Percentiles rank a stretch among this genome's conserved stretches.
Conservation (phyloP, 805 yeast species). For the Starmerella tilneyi region DNA sequence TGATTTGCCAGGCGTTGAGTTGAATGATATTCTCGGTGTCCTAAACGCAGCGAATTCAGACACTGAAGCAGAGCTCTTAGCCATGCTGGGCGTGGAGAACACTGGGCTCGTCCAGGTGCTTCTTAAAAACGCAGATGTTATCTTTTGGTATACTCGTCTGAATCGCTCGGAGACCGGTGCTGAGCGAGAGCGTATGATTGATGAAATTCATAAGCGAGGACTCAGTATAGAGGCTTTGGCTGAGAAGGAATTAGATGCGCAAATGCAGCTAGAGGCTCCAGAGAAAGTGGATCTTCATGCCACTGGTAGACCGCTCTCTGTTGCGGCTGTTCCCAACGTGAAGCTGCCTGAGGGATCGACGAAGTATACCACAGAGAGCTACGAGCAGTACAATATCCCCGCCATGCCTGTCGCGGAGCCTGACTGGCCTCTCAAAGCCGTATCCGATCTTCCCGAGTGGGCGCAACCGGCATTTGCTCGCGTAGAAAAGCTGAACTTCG, state of each 20-base stretch:
- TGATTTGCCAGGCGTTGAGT: too few species aligned
- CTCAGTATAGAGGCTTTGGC: conserved; percentile 4
- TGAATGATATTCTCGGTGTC: conserved; percentile 31
- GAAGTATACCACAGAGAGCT: conserved; percentile 57
- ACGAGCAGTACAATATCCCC: conserved; percentile 89
- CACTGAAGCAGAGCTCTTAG: conserved; percentile 41
- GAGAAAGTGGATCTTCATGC: conserved; percentile 52
- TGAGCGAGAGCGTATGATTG: conserved; percentile 33
- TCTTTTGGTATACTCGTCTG: conserved; percentile 48
- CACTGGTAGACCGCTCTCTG: conserved; percentile 64
- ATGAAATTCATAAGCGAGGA: conserved; percentile 21
- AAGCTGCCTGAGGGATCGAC: conserved; percentile 75
- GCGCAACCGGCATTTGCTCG: conserved; percentile 64
- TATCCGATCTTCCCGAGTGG: conserved; percentile 69
- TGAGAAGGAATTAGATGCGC: neutral
- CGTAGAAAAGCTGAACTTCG: conserved; percentile 58
- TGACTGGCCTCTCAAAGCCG: conserved; percentile 33
- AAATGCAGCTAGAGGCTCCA: conserved; percentile 33
- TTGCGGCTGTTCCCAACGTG: conserved; percentile 56
- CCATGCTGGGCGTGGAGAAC: conserved; percentile 43
- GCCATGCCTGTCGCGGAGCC: conserved; percentile 37
- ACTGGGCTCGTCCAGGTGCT: conserved; percentile 42
- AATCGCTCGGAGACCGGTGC: conserved; percentile 33
- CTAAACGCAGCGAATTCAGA: conserved; percentile 33
- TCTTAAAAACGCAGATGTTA: conserved; percentile 40